phyloP scores from a whole-genome alignment of 208 protist genomes.

The Crithidia brevicula region DNA sequence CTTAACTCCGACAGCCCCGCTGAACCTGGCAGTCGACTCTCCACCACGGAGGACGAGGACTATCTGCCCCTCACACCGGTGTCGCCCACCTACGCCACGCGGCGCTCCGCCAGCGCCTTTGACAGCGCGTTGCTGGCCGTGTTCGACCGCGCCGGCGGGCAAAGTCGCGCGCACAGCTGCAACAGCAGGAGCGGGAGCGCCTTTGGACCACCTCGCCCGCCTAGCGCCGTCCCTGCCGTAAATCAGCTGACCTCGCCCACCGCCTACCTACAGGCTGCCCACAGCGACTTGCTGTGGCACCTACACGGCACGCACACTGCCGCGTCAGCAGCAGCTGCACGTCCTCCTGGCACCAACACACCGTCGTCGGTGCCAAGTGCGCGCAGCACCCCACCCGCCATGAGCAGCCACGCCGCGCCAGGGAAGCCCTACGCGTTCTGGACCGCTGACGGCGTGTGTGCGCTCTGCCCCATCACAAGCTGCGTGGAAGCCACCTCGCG shows the following conservation, averaged over 20 bases:
- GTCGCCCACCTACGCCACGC: constrained; percentile 6
- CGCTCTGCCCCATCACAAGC: constrained; percentile 18
- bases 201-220: neutral
- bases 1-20: neutral
- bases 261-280: neutral
- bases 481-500: constrained; percentile 7
- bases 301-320: neutral
- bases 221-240: neutral
- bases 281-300: neutral
- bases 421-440: neutral
- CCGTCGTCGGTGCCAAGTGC: constrained; percentile 3
- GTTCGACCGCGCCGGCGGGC: neutral
- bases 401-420: neutral
- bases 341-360: neutral
- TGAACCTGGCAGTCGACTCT: neutral
- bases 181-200: constrained; percentile 6
- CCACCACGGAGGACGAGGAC: constrained; percentile 11
- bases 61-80: constrained; percentile 1
- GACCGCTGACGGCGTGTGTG: constrained; percentile 2
- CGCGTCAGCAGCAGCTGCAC: neutral
- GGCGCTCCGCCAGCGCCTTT: constrained; percentile 18
- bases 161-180: constrained; percentile 16
- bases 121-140: neutral
- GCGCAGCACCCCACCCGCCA: constrained; percentile 11
- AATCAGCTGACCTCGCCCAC: neutral